Base-by-base conservation (phyloP, 2,329 filamentous ascomycete genomes). In the Ophiocordyceps australis region DNA sequence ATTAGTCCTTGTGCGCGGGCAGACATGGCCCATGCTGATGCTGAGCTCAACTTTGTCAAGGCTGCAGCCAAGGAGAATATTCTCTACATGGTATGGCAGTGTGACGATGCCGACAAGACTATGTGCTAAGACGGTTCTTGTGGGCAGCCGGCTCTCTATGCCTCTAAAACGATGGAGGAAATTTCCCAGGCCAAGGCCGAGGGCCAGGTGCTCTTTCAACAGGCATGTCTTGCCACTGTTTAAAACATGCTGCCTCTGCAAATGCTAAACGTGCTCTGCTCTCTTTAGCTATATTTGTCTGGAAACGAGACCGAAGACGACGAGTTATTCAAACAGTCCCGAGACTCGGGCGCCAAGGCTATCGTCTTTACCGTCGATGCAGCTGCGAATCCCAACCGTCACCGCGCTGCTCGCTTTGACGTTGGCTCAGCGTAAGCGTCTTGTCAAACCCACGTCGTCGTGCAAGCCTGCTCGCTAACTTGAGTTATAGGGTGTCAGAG, bases 1-100 rank as follows among this genome's bases (percentile, higher is more conserved):
- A 65, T 67, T 38, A 51, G 50, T 30, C 60, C 62, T 5, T 56
- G 53, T 8, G 57, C 60, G 15, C 47, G 49, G 5, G 61, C 45
- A 12, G 53, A 42, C 16, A 54, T 56, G 27, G 61, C 40, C 7
- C 49, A 65, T 32, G 39, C 46, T 0, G 49, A 55, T 8, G 62
- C 47, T 14, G 62, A 68, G 43, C 35, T 52, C 7, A 61, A 60
- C 36, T 41, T 69, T 14, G 52, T 62, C 28, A 50, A 56, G 44
- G 59, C 50, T 21, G 61, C 63, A 8, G 56, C 44, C 7, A 40
- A 47, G n/a, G 53, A 50, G 5, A 45, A 56, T 27, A 60, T 66
- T 27, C 49, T 64, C 4, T 67, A 67, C 41, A 58, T 65, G 28
- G 46, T 50, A 32, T 29, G 33, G 17, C 14, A 3, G 11, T 9